phyloP scores from a whole-genome alignment of 352 stramenopile species.

The Globisporangium nodosum region DNA sequence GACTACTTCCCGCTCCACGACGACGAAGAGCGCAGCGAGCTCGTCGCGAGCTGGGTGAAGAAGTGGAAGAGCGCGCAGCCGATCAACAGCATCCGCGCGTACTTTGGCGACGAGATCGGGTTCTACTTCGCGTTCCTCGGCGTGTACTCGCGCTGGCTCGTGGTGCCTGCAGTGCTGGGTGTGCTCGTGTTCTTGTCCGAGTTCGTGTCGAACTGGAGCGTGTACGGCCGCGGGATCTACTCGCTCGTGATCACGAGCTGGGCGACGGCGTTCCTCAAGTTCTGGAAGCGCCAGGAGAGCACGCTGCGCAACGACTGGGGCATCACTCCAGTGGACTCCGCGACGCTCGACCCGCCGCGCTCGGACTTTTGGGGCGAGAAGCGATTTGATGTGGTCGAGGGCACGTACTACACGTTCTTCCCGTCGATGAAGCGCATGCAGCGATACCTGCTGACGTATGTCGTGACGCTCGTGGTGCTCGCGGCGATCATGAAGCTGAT shows the following conservation, averaged over 20 bases:
- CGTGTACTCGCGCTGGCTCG: constrained; percentile 93
- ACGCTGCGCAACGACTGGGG: constrained; percentile 84
- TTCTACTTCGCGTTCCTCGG: constrained; percentile 98
- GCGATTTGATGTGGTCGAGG: constrained; percentile 72
- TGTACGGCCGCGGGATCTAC: constrained; percentile 74
- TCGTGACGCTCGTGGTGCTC: constrained; percentile 62
- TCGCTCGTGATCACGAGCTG: constrained; percentile 89
- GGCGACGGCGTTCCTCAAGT: constrained; percentile 87
- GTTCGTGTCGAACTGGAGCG: constrained; percentile 38
- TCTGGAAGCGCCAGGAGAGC: constrained; percentile 89
- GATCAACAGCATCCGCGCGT: constrained; percentile 55
- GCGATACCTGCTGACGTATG: constrained; percentile 70
- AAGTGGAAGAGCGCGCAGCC: constrained; percentile 51
- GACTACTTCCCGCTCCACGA: constrained; percentile 79
- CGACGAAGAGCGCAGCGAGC: constrained; percentile 49
- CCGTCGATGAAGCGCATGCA: constrained; percentile 69
- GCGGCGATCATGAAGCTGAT: constrained; percentile 65
- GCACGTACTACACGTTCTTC: constrained; percentile 82
- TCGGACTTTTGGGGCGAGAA: constrained; percentile 68
- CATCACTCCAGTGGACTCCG: constrained; percentile 36
- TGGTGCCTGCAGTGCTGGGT: constrained; percentile 87
- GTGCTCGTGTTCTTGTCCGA: constrained; percentile 86
- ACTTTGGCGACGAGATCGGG: constrained; percentile 88
- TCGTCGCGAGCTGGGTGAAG: constrained; percentile 78
- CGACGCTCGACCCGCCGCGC: constrained; percentile 49